A percentile compares a stretch with the other conserved stretches of the same genome.
Evolutionary conservation across 1,139 yeast genomes (phyloP).

Genomic region (Geotrichum fermentans): DNA sequence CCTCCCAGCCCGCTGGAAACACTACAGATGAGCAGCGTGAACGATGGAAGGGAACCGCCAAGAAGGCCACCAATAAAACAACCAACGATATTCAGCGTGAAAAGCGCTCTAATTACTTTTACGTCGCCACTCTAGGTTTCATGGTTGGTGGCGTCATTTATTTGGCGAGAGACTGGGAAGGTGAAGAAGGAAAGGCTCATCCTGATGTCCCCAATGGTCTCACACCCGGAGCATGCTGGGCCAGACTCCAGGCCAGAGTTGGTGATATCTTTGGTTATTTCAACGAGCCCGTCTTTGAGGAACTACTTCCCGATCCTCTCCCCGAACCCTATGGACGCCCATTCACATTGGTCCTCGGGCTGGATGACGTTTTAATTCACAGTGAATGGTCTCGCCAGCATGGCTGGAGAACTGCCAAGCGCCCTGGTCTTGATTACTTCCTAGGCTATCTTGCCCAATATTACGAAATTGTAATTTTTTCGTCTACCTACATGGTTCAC

Average conservation of each 20-base stretch:
- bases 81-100: conserved; percentile 61
- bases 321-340: conserved; percentile 93
- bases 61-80: conserved; percentile 48
- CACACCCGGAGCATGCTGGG: conserved; percentile 46
- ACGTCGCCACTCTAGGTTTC: conserved; percentile 50
- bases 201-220: conserved; percentile 62
- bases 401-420: conserved; percentile 98
- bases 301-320: conserved; percentile 85
- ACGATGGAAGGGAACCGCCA: conserved; percentile 39
- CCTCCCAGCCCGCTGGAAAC: conserved; percentile 26
- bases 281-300: conserved; percentile 90
- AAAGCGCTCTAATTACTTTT: conserved; percentile 33
- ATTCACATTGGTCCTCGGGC: conserved; percentile 76
- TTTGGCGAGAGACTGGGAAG: conserved; percentile 79
- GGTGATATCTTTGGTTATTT: conserved; percentile 75
- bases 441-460: conserved; percentile 90
- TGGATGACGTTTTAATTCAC: conserved; percentile 87
- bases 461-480: conserved; percentile 89
- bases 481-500: conserved; percentile 79
- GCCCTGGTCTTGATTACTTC: conserved; percentile 97
- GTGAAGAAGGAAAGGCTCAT: conserved; percentile 55
- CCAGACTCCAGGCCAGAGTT: conserved; percentile 65
- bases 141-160: conserved; percentile 65
- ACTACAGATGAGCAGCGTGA: conserved; percentile 30
- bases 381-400: conserved; percentile 86